These are phyloP conservation scores for Fonsecaea multimorphosa DNA, from an alignment of 2,329 filamentous ascomycete genomes.

Conservation along the genomic window DNA sequence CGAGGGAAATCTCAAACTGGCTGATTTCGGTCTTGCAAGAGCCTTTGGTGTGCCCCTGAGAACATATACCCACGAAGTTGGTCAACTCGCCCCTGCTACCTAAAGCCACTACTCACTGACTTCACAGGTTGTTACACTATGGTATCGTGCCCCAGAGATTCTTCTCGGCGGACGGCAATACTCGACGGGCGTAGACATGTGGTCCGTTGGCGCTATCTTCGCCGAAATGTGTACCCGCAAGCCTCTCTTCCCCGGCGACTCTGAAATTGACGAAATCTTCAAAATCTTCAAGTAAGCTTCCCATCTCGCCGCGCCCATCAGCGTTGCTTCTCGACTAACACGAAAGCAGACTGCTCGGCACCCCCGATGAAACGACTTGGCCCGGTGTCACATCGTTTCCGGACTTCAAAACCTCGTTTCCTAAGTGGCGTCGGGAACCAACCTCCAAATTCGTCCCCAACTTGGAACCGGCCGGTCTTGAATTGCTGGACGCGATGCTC, in stretches of 20 bases:
- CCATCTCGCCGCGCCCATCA: conserved; percentile 9
- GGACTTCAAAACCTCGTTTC: conserved; percentile 90
- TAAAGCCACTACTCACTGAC: conserved; percentile 15
- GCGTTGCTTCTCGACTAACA: conserved; percentile 31
- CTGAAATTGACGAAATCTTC: conserved; percentile 93
- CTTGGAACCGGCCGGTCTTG: conserved; percentile 67
- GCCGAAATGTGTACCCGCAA: conserved; percentile 96
- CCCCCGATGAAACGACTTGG: conserved; percentile 81
- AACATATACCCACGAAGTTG: conserved; percentile 87
- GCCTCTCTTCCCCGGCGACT: conserved; percentile 89
- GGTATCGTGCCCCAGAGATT: conserved; percentile 88
- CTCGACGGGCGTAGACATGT: conserved; percentile 94
- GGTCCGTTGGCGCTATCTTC: conserved; percentile 93
- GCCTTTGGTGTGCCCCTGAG: conserved; percentile 89
- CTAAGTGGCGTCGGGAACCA: conserved; percentile 81
- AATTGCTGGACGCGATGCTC: conserved; percentile 69
- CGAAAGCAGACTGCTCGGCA: conserved; percentile 73
- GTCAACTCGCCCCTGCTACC: conserved; percentile 14
- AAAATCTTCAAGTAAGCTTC: conserved; percentile 81
- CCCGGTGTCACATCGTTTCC: conserved; percentile 93
- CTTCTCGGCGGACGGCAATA: conserved; percentile 89
- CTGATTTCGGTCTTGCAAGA: conserved; percentile 86
- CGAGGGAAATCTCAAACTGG: conserved; percentile 87
- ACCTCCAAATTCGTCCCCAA: conserved; percentile 70
- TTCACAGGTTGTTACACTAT: conserved; percentile 30